phyloP scores from a whole-genome alignment of 179 eudicot genomes.

The Actinidia arguta region DNA sequence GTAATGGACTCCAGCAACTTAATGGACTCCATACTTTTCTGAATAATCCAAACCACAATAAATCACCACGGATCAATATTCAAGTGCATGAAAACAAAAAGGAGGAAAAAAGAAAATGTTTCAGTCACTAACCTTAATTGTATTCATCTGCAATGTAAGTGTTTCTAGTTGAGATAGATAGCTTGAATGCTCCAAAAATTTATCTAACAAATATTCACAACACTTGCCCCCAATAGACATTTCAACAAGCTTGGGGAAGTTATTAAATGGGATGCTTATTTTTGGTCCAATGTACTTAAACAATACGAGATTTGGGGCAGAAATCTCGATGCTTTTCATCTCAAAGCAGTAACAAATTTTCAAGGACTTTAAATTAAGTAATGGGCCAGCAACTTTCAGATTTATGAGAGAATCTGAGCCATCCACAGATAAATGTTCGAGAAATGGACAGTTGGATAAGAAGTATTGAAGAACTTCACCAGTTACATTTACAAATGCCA shows the following conservation, averaged over 20 bases:
- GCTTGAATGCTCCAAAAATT: constrained; percentile 27
- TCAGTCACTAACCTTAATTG: not conserved
- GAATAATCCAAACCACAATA: too few species aligned
- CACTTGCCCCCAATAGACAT: constrained; percentile 31
- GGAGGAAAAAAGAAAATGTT: not conserved
- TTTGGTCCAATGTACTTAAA: constrained; percentile 27
- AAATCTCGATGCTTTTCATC: constrained; percentile 24
- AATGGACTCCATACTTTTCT: too few species aligned
- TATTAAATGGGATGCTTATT: constrained; percentile 13
- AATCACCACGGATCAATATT: too few species aligned
- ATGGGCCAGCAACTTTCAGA: constrained; percentile 21
- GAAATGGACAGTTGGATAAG: constrained; percentile 24
- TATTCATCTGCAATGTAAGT: constrained; percentile 24
- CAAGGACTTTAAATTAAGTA: constrained; percentile 27
- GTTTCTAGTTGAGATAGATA: constrained; percentile 32
- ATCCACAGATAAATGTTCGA: constrained; percentile 24
- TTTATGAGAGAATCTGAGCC: constrained; percentile 25
- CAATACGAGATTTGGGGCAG: constrained; percentile 29
- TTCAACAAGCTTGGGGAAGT: constrained; percentile 34
- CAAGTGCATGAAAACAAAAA: not conserved
- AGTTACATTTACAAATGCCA: constrained; percentile 32
- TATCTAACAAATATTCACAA: constrained; percentile 20
- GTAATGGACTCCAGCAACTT: not conserved
- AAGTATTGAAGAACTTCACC: constrained; percentile 31
- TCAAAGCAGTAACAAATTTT: too few species aligned